Percentiles rank a stretch among this genome's conserved stretches.
These are phyloP conservation scores for Fagopyrum tataricum DNA, from an alignment of 148 eudicot species.

Conservation along the genomic window DNA sequence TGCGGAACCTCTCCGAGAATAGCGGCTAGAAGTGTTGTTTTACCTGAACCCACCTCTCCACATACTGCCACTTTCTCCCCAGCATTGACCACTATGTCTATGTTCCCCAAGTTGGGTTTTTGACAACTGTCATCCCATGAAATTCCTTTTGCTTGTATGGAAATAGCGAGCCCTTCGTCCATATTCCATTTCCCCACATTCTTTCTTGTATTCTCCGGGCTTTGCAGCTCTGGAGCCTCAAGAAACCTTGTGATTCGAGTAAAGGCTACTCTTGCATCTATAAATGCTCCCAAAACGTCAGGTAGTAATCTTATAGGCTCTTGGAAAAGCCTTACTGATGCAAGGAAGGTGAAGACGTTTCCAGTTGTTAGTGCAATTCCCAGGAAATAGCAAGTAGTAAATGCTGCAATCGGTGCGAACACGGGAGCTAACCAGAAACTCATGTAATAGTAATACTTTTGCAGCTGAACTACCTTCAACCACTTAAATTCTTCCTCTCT, in stretches of 20 bases:
- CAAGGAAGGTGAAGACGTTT: conserved; percentile 50
- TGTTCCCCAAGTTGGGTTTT: conserved; percentile 26
- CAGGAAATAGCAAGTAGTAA: conserved; percentile 39
- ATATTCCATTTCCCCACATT: conserved; percentile 4
- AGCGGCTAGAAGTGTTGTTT: conserved; percentile 51
- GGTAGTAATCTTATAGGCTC: conserved; percentile 52
- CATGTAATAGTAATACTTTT: conserved; percentile 27
- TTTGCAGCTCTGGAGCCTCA: conserved; percentile 34
- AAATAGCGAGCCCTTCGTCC: conserved; percentile 10
- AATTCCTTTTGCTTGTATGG: conserved; percentile 19
- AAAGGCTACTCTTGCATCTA: conserved; percentile 48
- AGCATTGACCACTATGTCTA: conserved; percentile 27
- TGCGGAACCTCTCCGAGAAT: conserved; percentile 56
- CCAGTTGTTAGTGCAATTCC: conserved; percentile 33
- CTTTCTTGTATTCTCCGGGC: not conserved
- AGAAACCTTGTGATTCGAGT: conserved; percentile 37
- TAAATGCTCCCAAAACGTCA: conserved; percentile 35
- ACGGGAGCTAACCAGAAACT: conserved; percentile 44
- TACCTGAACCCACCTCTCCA: conserved; percentile 71
- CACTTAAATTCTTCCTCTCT: conserved; percentile 33
- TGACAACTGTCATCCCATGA: conserved; percentile 36
- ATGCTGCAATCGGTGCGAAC: conserved; percentile 38
- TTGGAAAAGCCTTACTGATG: conserved; percentile 42
- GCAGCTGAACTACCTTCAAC: conserved; percentile 24
- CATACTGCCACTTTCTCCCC: conserved; percentile 55